Base-by-base conservation (phyloP, 768 basidiomycete species). In the Mycena maculata region DNA sequence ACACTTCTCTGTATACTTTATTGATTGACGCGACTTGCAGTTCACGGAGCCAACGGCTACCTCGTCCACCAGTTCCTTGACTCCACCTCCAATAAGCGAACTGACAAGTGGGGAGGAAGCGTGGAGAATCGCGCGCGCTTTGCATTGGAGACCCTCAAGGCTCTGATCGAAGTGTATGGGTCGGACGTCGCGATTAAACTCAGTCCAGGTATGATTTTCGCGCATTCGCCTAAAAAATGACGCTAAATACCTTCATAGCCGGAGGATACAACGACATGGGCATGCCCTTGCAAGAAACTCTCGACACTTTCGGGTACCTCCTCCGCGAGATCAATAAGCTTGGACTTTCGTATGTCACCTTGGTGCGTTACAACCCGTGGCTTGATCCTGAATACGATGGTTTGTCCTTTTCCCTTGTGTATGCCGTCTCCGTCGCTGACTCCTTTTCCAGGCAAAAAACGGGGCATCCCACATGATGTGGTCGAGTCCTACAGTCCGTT, bases 91-190 rank as follows among this genome's bases (percentile, higher is more conserved):
- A 82, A 83, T 74, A 67, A 78, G 42, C 78, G 81, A 39, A 81
- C 77, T 15, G 82, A 65, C 57, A 58, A 58, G 54, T 85, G 80
- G 76, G 83, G 84, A 16, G 83, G 83, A 5, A 76, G 76, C 13
- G 49, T 79, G 36, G 79, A 82, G 70, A 83, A 83, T 73, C 77
- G 84, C 30, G 65, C 74, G 3, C 72, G 81, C 11, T 83, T 84
- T 71, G 66, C 73, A 1, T 71, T 80, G n/a, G 80, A 81, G 68
- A 76, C 72, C 36, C 53, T 77, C 45, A 74, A 77, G 48, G 76
- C 72, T 16, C 45, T 77, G 25, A 59, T 73, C 39, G 72, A 76
- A 12, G 78, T 78, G 38, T 77, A 71, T 55, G 80, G 80, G 15
- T 75, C 74, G 4, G 68, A 74, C 41, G 74, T 77, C 48, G 79